Base-by-base conservation (phyloP, 148 eudicot genomes). In the Drosera capensis region DNA sequence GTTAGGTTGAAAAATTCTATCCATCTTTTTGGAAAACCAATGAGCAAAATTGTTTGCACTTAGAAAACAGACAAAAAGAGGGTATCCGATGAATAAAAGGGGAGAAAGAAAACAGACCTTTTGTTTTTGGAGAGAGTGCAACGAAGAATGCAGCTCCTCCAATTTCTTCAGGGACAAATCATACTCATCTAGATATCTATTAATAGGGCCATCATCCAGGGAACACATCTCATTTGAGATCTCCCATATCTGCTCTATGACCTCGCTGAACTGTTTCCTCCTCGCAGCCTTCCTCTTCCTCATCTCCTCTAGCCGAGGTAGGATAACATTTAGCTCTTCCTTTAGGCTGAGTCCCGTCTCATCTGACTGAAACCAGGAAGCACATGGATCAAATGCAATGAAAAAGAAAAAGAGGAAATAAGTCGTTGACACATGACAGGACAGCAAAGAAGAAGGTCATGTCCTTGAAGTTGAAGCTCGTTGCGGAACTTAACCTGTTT, bases 121-220 rank as follows among this genome's bases (percentile, higher is more conserved):
- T 62, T 73, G 81, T 48, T 65, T 86, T 31, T 79, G 77, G 30
- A 76, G 74, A 26, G 68, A 70, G 50, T 22, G 66, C 57, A 82
- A 64, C 37, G 59, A 70, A 43, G 23, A 40, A 20, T 56, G 65
- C 49, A 86, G 52, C 23, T 68, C 81, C 20, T 78, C 87, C 26
- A 82, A 31, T 55, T 68, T 75, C 52, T 58, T 75, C 72, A 79
- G 44, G 18, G 93, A 75, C 56, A 82, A 47, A 56, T 86, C 85
- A 46, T 43, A 67, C 55, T 79, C 80, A 46, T 79, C 80, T 39
- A 63, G 31, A 51, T 28, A 46, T 49, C 9, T 49, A 3, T 40
- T 28, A 14, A 13, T 9, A 40, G 51, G 39, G n/a, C 62, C 73
- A 31, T 49, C 66, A 5, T 52, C 14, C 40, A 71, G 59, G 31